phyloP scores from a whole-genome alignment of 805 yeast species.

The Yamadazyma scolyti region DNA sequence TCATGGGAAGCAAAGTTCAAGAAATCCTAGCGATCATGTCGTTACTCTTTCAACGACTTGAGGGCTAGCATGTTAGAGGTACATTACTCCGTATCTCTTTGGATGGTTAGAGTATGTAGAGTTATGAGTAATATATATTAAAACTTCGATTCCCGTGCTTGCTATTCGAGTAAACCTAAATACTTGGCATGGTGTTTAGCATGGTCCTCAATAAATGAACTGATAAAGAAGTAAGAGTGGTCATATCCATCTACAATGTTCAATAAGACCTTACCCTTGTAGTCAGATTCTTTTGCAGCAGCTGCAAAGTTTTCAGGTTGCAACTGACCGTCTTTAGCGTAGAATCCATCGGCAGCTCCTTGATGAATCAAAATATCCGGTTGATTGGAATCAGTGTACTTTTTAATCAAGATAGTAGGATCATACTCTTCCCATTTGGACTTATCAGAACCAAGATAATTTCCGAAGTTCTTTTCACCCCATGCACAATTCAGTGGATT shows the following conservation, averaged over 20 bases:
- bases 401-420: constrained; percentile 71
- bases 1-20: constrained; percentile 50
- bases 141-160: constrained; percentile 1
- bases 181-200: constrained; percentile 82
- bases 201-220: constrained; percentile 77
- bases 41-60: no score
- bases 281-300: constrained; percentile 54
- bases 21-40: constrained; percentile 6
- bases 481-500: constrained; percentile 78
- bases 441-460: constrained; percentile 66
- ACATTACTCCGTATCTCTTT: not conserved
- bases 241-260: constrained; percentile 78
- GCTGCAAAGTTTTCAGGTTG: constrained; percentile 69
- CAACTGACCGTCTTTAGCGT: constrained; percentile 56
- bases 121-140: no score
- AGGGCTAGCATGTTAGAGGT: no score
- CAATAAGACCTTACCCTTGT: constrained; percentile 58
- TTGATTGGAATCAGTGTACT: constrained; percentile 48
- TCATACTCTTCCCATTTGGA: constrained; percentile 73
- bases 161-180: constrained; percentile 25
- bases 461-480: constrained; percentile 83
- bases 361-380: constrained; percentile 73
- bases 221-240: constrained; percentile 84
- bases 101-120: not conserved
- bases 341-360: constrained; percentile 78